Evolutionary conservation across 2,329 filamentous ascomycete species (phyloP).

Genomic region (Fusarium annulatum): DNA sequence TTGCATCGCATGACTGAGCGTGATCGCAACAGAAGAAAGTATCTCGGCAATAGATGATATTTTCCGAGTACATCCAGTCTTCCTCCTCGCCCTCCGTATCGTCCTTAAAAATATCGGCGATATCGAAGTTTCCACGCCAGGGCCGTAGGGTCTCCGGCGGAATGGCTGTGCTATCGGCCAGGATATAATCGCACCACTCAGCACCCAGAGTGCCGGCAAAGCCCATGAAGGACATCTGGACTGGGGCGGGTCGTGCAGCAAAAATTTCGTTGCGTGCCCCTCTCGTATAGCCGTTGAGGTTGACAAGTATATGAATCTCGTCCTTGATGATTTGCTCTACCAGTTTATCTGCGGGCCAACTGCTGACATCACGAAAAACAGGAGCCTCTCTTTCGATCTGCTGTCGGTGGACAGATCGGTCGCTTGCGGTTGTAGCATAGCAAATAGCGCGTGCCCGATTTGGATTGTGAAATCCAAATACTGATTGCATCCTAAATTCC

Average conservation of each 20-base stretch:
- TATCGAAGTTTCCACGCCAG: conserved; percentile 76
- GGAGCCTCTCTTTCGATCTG: conserved; percentile 95
- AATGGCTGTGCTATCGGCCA: conserved; percentile 89
- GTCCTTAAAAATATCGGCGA: conserved; percentile 75
- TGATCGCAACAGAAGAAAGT: conserved; percentile 99
- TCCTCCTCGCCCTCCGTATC: conserved; percentile 77
- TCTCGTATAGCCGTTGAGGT: conserved; percentile 97
- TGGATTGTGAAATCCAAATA: conserved; percentile 89
- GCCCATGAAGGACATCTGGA: conserved; percentile 99
- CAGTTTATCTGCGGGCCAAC: conserved; percentile 85
- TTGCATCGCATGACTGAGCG: conserved; percentile 83
- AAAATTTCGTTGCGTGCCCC: conserved; percentile 98
- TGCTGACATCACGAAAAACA: conserved; percentile 88
- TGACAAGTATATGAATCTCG: conserved; percentile 92
- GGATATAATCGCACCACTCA: conserved; percentile 98
- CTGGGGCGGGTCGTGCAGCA: conserved; percentile 90
- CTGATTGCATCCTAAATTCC: conserved; percentile 84
- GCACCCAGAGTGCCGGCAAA: conserved; percentile 96
- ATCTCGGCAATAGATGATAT: conserved; percentile 92
- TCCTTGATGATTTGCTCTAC: conserved; percentile 89
- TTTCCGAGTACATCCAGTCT: conserved; percentile 95
- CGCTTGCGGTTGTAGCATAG: conserved; percentile 93
- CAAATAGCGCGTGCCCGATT: conserved; percentile 84
- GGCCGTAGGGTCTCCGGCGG: conserved; percentile 84
- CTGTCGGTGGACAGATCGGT: conserved; percentile 86